Percentiles rank a stretch among this genome's conserved stretches.
phyloP scores from a whole-genome alignment of 192 early-diverging fungal species.

The Obelidium mucronatum region DNA sequence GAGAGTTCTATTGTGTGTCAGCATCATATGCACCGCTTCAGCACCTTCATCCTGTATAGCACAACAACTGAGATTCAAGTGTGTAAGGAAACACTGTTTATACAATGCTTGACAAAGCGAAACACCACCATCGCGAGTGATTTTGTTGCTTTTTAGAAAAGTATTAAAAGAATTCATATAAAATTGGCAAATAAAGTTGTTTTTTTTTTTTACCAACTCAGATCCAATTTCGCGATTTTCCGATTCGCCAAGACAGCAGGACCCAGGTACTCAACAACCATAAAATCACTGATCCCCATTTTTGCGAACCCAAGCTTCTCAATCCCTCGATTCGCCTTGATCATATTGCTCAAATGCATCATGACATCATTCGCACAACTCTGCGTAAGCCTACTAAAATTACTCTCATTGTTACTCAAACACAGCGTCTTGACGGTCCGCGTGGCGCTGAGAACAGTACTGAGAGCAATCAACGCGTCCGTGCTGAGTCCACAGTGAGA shows the following conservation, averaged over 20 bases:
- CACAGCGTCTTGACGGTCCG: slow-evolving; percentile 40
- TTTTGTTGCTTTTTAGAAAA: slow-evolving; percentile 45
- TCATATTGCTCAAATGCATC: slow-evolving; percentile 46
- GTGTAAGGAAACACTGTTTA: slow-evolving; percentile 42
- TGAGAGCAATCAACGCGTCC: slow-evolving; percentile 48
- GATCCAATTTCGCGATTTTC: slow-evolving; percentile 38
- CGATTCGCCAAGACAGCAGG: slow-evolving; percentile 42
- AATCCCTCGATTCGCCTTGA: slow-evolving; percentile 45
- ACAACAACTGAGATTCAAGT: slow-evolving; percentile 54
- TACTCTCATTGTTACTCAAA: slow-evolving; percentile 49
- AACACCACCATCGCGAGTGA: slow-evolving; percentile 59
- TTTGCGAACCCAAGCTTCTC: slow-evolving; percentile 40
- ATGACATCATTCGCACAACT: slow-evolving; percentile 48
- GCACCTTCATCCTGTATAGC: slow-evolving; percentile 60
- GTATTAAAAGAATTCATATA: background rate
- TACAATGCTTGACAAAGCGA: slow-evolving; percentile 50
- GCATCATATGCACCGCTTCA: slow-evolving; percentile 48
- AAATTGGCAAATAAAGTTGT: background rate
- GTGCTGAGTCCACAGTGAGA: slow-evolving; percentile 32
- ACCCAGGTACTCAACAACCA: slow-evolving; percentile 39
- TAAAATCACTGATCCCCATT: slow-evolving; percentile 53
- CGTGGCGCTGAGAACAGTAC: slow-evolving; percentile 49
- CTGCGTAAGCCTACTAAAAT: slow-evolving; percentile 41
- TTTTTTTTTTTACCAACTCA: slow-evolving; percentile 49
- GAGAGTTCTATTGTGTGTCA: slow-evolving; percentile 48